Base-by-base conservation (phyloP, 768 basidiomycete genomes). In the Xerocomus potaroensis region DNA sequence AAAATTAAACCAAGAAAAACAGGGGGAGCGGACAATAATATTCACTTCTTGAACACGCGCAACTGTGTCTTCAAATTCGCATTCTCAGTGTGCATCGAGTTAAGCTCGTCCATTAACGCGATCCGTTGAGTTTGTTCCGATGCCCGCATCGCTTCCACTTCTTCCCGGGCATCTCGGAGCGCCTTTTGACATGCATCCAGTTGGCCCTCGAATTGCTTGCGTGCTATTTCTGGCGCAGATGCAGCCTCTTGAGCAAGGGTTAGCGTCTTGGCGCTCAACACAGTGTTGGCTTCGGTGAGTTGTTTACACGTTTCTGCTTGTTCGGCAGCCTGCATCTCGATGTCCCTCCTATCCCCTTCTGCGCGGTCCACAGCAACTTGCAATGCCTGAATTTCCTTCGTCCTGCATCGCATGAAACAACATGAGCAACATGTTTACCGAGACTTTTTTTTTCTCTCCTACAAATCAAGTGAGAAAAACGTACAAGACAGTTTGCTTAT, bases 41-140 rank as follows among this genome's bases (percentile, higher is more conserved):
- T 12, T 53, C 21, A 65, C 36, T 49, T 60, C 44, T 79, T 84
- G 51, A 73, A 63, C 19, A 75, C 75, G 42, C 88, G 75, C 55
- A 92, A 57, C 64, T 91, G 90, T 26, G 81, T 78, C 35, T 85
- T 76, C 49, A 92, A 61, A 31, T 64, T 79, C 32, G 70, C 73
- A 58, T 92, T 91, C 69, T 91, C 88, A 46, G 77, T 83, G 69
- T 91, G 88, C 68, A 85, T 76, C 42, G 77, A 73, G 62, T 90
- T 92, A 57, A 95, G 74, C 70, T 95, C 91, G 59, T 96, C 92
- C 34, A 99, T 73, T 45, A 99, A 62, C 26, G 85, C 84, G 45
- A 91, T 81, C 53, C 85, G 75, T 69, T 94, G 92, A 8, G 73
- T 77, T 68, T 91, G 87, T 59, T 93, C 90, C 14, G 81, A 79